Evolutionary conservation across 768 basidiomycete species (phyloP).

Genomic region (Tylopilus plumbeoviolaceoides): DNA sequence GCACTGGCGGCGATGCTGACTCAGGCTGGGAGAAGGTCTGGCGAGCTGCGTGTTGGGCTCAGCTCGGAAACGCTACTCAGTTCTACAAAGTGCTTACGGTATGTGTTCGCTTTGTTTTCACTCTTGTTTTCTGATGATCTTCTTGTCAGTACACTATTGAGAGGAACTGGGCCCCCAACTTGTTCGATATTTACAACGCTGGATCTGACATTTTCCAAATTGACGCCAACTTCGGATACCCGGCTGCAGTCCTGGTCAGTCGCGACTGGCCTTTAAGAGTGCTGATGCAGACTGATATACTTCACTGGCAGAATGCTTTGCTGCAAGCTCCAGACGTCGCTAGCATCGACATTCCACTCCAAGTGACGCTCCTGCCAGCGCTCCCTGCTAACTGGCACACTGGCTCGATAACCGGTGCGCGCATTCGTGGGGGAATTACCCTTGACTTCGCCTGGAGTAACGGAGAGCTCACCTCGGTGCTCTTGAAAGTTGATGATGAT

Average conservation of each 20-base stretch:
- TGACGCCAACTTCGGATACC: constrained; percentile 70
- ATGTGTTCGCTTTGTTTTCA: constrained; percentile 15
- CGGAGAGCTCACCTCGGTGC: constrained; percentile 31
- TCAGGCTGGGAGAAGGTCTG: constrained; percentile 79
- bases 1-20: constrained; percentile 69
- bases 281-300: constrained; percentile 24
- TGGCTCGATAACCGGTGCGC: constrained; percentile 60
- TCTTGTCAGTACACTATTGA: constrained; percentile 52
- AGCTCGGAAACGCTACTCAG: constrained; percentile 49
- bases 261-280: background rate
- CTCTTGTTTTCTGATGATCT: background rate
- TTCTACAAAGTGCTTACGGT: constrained; percentile 69
- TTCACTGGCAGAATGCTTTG: constrained; percentile 47
- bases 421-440: constrained; percentile 59
- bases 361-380: constrained; percentile 60
- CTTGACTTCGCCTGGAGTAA: constrained; percentile 49
- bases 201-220: constrained; percentile 66
- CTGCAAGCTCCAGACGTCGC: constrained; percentile 69
- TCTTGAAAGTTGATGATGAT: constrained; percentile 36
- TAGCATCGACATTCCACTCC: constrained; percentile 43
- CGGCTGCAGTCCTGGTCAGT: constrained; percentile 62
- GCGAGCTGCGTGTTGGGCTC: constrained; percentile 74
- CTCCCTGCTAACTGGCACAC: constrained; percentile 58
- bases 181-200: constrained; percentile 62
- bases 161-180: constrained; percentile 58